Evolutionary conservation across 805 yeast genomes (phyloP), one percentile per base, ranked within the genome.

Genomic region (Jamesozyma piceae): DNA sequence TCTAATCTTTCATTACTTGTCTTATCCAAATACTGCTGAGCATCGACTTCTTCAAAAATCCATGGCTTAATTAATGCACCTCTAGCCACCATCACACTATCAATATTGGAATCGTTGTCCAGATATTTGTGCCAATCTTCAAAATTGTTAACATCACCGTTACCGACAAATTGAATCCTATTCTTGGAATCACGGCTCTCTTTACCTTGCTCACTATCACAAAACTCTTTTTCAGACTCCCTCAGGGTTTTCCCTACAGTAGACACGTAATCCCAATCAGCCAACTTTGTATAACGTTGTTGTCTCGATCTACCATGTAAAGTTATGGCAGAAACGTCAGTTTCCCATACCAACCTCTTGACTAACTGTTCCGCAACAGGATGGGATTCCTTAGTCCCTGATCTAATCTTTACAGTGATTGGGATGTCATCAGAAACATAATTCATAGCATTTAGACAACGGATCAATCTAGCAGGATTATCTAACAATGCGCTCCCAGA

Each of bases 51-150:
- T 67, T 92, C 97, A 53, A 90, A 92, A 40, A 92, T 85, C 99
- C 99, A 92, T 29, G 99, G 99, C 65, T 92, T 92, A 60, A 92
- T 89, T 50, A 92, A 73, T 2, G 97, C 97, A 43, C 97, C 98
- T 57, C 99, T 75, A 2, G 97, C 98, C 42, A 92, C 86, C 97
- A 94, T 92, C 15, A 88, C 95, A 26, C 92, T 78, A 65, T 92
- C 98, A 44, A 90, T 79, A 19, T 83, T 82, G 26, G 75, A 75
- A 38, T 78, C 74, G 34, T 53, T 51, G 22, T 67, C 63, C 34
- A 80, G 69, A 10, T 82, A 88, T 28, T 69, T 71, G 62, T 86
- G 75, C 95, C 95, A 92, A 59, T 92, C 97, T 55, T 83, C 83
- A 66, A 74, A 78, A 17, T 86, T 81, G 67, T 72, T 89, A 37